A percentile compares a stretch with the other conserved stretches of the same genome.
Evolutionary conservation across 2,329 filamentous ascomycete genomes (phyloP).

Genomic region (Cytospora piceae): DNA sequence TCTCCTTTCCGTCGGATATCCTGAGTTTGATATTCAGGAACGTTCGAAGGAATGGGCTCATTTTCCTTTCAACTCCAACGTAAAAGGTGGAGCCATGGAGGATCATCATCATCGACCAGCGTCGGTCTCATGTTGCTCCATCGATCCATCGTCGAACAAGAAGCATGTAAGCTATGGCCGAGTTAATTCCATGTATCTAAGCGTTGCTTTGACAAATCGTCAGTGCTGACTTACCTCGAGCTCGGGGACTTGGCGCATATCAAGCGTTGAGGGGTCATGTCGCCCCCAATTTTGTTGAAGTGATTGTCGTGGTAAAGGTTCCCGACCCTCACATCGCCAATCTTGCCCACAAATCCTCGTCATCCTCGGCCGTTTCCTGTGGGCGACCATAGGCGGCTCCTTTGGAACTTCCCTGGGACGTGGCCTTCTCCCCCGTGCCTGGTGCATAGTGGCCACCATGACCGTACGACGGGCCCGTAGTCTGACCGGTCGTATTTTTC

Average conservation of each 20-base stretch:
- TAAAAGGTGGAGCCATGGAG: neutral
- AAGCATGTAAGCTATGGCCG: neutral
- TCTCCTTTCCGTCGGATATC: no score
- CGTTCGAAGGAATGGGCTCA: neutral
- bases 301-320: neutral
- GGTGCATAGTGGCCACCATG: neutral
- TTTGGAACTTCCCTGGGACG: constrained; percentile 20
- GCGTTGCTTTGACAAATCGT: neutral
- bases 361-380: constrained; percentile 25
- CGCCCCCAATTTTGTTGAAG: neutral
- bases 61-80: neutral
- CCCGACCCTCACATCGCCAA: constrained; percentile 23
- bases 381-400: constrained; percentile 25
- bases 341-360: constrained; percentile 28
- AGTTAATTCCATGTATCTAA: neutral
- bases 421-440: constrained; percentile 10
- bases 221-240: constrained; percentile 14
- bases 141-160: neutral
- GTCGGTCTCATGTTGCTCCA: neutral
- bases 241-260: constrained; percentile 9
- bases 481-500: constrained; percentile 4
- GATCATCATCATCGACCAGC: neutral
- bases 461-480: constrained; percentile 14
- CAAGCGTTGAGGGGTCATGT: constrained; percentile 15
- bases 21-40: neutral